These are phyloP conservation scores for Fistulifera solaris DNA, from an alignment of 108 stramenopile genomes.

Conservation along the genomic window DNA sequence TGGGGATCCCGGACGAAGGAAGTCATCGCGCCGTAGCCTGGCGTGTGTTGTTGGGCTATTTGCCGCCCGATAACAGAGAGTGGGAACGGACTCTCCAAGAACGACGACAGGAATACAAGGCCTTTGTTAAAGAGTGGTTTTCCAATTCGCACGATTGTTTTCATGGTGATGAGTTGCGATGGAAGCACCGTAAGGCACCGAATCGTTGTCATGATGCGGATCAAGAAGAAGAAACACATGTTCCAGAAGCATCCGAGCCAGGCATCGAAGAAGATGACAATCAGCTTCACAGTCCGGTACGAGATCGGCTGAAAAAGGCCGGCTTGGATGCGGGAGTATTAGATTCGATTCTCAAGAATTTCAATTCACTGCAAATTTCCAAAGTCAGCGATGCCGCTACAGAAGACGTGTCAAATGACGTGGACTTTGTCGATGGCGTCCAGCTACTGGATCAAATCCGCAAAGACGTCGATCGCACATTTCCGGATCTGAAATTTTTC, in stretches of 20 bases:
- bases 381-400: slow-evolving; percentile 1
- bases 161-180: slow-evolving; percentile 1
- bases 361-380: slow-evolving; percentile 3
- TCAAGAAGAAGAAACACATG: background rate
- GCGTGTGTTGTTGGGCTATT: slow-evolving; percentile 62
- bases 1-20: slow-evolving; percentile 55
- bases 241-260: background rate
- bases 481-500: slow-evolving; percentile 79
- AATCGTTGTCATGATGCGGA: background rate
- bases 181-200: background rate
- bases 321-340: slow-evolving; percentile 11
- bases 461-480: slow-evolving; percentile 85
- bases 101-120: slow-evolving; percentile 45
- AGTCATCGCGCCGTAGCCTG: slow-evolving; percentile 54
- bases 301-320: background rate
- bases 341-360: slow-evolving; percentile 2
- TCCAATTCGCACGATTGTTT: background rate
- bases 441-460: slow-evolving; percentile 73
- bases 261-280: background rate
- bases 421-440: background rate
- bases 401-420: no score
- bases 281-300: no score
- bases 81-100: slow-evolving; percentile 40
- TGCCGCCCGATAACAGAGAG: slow-evolving; percentile 26
- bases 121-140: slow-evolving; percentile 31